phyloP scores from a whole-genome alignment of 345 rosid genomes.

The Populus davidiana region DNA sequence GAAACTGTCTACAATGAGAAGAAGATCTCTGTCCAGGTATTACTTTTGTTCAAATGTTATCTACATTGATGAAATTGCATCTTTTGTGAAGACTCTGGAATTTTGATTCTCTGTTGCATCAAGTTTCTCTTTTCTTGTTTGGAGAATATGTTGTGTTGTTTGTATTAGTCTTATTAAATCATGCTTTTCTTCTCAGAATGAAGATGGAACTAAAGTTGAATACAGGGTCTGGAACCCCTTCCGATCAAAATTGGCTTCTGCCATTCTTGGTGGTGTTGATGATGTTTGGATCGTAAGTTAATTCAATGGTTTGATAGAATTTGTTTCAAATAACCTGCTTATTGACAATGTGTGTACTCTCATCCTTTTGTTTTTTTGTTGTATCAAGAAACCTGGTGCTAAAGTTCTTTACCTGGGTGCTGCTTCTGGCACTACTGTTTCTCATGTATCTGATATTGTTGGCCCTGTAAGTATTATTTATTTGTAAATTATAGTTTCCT shows the following conservation, averaged over 20 bases:
- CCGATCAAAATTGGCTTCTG: constrained; percentile 94
- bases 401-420: constrained; percentile 96
- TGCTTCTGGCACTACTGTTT: constrained; percentile 99
- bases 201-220: constrained; percentile 88
- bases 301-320: neutral
- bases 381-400: constrained; percentile 84
- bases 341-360: neutral
- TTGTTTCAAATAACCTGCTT: too few relatives aligned
- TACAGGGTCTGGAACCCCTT: constrained; percentile 98
- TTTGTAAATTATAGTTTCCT: neutral
- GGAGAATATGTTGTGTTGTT: neutral
- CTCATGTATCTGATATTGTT: constrained; percentile 94
- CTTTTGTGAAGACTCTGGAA: neutral
- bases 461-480: constrained; percentile 66
- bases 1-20: constrained; percentile 96
- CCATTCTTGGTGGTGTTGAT: constrained; percentile 97
- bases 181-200: constrained; percentile 41
- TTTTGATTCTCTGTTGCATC: neutral
- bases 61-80: neutral
- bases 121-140: neutral
- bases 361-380: neutral
- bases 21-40: constrained; percentile 81
- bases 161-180: neutral
- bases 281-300: constrained; percentile 82
- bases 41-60: neutral